Evolutionary conservation across 805 yeast genomes (phyloP).

Genomic region (Zygotorulaspora danielsina): DNA sequence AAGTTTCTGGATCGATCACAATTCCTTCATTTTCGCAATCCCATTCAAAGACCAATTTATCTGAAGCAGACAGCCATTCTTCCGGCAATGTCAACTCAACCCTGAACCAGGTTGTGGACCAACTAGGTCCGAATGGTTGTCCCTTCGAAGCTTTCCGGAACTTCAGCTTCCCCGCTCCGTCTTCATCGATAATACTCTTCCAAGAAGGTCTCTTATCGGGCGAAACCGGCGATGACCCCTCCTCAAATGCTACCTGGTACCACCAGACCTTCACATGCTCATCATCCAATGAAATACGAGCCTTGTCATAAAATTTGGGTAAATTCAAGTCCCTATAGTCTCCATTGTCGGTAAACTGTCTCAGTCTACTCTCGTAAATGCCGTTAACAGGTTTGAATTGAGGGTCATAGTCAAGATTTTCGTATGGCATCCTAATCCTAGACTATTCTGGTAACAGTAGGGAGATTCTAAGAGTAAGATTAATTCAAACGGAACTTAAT

Average conservation of each 20-base stretch:
- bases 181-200: constrained; percentile 27
- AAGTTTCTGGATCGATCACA: constrained; percentile 57
- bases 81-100: constrained; percentile 61
- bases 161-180: constrained; percentile 33
- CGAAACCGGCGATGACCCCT: constrained; percentile 40
- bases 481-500: too few species aligned
- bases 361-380: constrained; percentile 51
- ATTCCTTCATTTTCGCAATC: constrained; percentile 85
- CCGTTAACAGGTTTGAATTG: constrained; percentile 62
- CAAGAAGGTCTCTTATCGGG: constrained; percentile 37
- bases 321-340: constrained; percentile 66
- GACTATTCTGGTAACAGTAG: too few species aligned
- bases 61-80: constrained; percentile 41
- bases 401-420: constrained; percentile 40
- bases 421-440: constrained; percentile 16
- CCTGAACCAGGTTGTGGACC: constrained; percentile 96
- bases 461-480: neutral
- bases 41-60: constrained; percentile 68
- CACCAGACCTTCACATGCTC: constrained; percentile 56
- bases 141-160: constrained; percentile 62
- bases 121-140: constrained; percentile 84
- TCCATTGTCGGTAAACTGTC: constrained; percentile 69
- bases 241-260: constrained; percentile 64
- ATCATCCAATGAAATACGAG: constrained; percentile 41
- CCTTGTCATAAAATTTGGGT: constrained; percentile 73